Base-by-base conservation (phyloP, 169 alveolate species). In the Perkinsus olseni region DNA sequence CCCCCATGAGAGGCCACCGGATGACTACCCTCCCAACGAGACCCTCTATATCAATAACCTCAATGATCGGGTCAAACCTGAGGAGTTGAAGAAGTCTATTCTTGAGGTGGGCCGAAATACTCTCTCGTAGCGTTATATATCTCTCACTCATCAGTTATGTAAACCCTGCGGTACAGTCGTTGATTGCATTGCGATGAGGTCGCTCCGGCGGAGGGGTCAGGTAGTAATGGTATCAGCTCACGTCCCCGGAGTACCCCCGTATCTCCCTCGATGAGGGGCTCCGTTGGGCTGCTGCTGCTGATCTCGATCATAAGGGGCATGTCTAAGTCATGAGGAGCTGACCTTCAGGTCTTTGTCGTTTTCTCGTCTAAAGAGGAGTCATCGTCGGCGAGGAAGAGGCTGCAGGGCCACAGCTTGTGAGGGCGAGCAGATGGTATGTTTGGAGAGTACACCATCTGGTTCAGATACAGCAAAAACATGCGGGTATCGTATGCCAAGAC, bases 1-100 rank as follows among this genome's bases (percentile, higher is more conserved):
- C 39, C 91, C 91, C 28, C 92, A 91, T 28, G 74, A 91, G 37
- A 38, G 38, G 50, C 92, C 38, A n/a, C 74, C 39, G 21, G 92
- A 91, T 11, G 51, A 39, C 74, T 91, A 38, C 37, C 74, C 93
- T 36, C 82, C 48, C 39, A 93, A 45, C 74, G 93, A 93, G 40
- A 91, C 95, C 39, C 45, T 93, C 17, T 93, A 93, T 94, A 92
- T 93, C 62, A 93, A 93, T 74, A 93, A 93, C 62, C 82, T 93
- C n/a, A 74, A 93, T 36, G 95, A 93, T 91, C 91, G 93, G 74
- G 92, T 90, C 17, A 93, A 93, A 34, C 74, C 94, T 0, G 94
- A 93, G 10, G 93, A 92, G 39, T 39, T 91, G 39, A 38, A 91
- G 50, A 39, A 91, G 28, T 48, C 40, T 0, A 31, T 91, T 4